Conservation (phyloP, 495 filamentous ascomycete species). For the Penicillium chermesinum region DNA sequence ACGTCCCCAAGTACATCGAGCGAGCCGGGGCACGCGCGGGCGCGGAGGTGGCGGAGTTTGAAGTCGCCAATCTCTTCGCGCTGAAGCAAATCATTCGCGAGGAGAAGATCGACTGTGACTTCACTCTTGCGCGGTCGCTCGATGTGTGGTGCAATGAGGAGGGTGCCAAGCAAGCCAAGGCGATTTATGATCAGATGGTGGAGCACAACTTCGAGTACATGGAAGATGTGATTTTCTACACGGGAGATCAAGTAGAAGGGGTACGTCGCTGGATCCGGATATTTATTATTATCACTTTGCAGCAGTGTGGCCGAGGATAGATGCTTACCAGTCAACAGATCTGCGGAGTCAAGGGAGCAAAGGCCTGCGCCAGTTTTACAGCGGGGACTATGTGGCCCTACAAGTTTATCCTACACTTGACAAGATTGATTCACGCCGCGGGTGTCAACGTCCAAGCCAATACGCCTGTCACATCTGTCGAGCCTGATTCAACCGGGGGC, state of each 20-base stretch:
- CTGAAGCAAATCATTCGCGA: conserved; percentile 29
- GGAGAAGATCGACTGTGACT: conserved; percentile 40
- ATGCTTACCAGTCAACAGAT: conserved; percentile 7
- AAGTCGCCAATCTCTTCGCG: conserved; percentile 25
- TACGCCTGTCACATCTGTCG: conserved; percentile 48
- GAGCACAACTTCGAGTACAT: conserved; percentile 21
- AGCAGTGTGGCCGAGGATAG: background rate
- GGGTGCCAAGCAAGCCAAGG: conserved; percentile 24
- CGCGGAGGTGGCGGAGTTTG: conserved; percentile 27
- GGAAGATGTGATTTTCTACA: conserved; percentile 27
- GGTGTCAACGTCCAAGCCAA: conserved; percentile 59
- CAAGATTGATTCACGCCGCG: conserved; percentile 46
- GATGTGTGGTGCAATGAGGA: conserved; percentile 35
- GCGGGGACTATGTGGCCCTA: conserved; percentile 64
- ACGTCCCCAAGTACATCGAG: conserved; percentile 27
- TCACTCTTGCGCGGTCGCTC: conserved; percentile 29
- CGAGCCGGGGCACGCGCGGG: conserved; percentile 15
- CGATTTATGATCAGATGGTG: conserved; percentile 24
- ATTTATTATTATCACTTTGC: background rate
- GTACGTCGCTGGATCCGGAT: no score
- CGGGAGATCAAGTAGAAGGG: conserved; percentile 25
- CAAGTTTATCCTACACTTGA: conserved; percentile 55
- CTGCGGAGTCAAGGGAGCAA: conserved; percentile 29
- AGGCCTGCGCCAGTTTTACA: conserved; percentile 27
- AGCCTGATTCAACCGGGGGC: conserved; percentile 17